phyloP scores from a whole-genome alignment of 305 asterid genomes.

The Rubia balearica region DNA sequence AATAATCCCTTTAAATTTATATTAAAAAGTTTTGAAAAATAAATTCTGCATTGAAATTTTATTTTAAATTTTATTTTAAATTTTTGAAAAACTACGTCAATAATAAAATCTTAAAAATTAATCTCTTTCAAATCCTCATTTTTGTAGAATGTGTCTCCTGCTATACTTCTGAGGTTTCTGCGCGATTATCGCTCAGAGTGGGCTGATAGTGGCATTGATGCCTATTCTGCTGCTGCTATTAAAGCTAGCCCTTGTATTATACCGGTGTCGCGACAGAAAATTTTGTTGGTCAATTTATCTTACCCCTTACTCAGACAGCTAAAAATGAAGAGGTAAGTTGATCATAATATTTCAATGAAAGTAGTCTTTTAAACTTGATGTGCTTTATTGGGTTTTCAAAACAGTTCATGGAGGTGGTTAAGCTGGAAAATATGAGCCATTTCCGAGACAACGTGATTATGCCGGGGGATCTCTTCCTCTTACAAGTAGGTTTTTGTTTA shows the following conservation, averaged over 20 bases:
- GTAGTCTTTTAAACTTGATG: background rate
- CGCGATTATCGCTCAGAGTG: slow-evolving; percentile 98
- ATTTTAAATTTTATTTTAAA: too few species aligned
- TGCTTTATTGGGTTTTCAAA: slow-evolving; percentile 3
- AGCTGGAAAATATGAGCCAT: slow-evolving; percentile 75
- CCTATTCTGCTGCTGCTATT: slow-evolving; percentile 85
- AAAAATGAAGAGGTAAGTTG: slow-evolving; percentile 87
- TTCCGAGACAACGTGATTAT: slow-evolving; percentile 63
- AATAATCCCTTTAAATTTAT: too few species aligned
- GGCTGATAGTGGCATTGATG: slow-evolving; percentile 92
- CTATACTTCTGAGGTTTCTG: slow-evolving; percentile 75
- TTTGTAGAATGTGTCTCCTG: slow-evolving; percentile 84
- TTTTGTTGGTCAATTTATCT: slow-evolving; percentile 87
- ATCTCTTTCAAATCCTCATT: background rate
- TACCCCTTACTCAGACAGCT: slow-evolving; percentile 89
- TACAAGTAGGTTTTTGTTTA: slow-evolving; percentile 61
- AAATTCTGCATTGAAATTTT: too few species aligned
- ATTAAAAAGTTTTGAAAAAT: too few species aligned
- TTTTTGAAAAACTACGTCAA: too few species aligned
- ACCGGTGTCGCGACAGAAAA: slow-evolving; percentile 66
- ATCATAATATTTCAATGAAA: background rate
- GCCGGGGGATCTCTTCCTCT: slow-evolving; percentile 82
- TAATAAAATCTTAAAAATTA: too few species aligned
- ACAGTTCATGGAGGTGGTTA: slow-evolving; percentile 95
- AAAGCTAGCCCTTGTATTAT: slow-evolving; percentile 69